Evolutionary conservation across 116 monocot species (phyloP).

Genomic region (Zostera marina): DNA sequence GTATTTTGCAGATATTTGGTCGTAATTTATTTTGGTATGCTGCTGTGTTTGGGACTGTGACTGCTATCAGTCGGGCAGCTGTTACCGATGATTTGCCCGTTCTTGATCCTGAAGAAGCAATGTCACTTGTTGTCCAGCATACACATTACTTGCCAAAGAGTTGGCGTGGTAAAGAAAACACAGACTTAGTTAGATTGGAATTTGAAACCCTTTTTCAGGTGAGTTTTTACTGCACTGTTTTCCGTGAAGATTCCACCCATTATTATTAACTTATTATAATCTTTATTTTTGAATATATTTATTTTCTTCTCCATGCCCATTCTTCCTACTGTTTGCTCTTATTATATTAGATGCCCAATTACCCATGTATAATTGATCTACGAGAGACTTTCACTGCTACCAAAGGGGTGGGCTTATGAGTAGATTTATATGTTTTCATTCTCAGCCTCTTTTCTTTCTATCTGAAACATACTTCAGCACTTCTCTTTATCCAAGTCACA

Average conservation of each 20-base stretch:
- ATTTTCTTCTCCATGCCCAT: no score
- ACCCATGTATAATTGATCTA: no score
- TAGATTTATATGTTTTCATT: no score
- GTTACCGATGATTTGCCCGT: slow-evolving; percentile 79
- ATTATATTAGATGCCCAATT: no score
- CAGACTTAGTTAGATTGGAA: slow-evolving; percentile 60
- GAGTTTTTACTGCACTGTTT: not conserved
- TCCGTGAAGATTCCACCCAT: not conserved
- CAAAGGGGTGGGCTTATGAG: no score
- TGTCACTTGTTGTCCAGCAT: slow-evolving; percentile 73
- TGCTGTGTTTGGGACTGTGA: slow-evolving; percentile 81
- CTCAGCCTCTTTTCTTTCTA: no score
- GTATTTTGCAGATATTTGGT: slow-evolving; percentile 65
- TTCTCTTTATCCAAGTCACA: no score
- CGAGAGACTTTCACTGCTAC: no score
- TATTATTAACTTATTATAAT: not conserved
- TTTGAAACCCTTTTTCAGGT: slow-evolving; percentile 95
- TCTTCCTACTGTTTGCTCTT: no score
- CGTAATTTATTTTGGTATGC: slow-evolving; percentile 92
- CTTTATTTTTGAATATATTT: not conserved
- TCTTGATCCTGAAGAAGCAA: slow-evolving; percentile 70
- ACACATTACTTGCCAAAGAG: slow-evolving; percentile 94
- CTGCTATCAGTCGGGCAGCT: slow-evolving; percentile 64
- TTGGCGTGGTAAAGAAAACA: slow-evolving; percentile 87
- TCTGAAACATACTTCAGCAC: no score